These are phyloP conservation scores for Mycena albidolilacea DNA, from an alignment of 768 basidiomycete species.

Conservation along the genomic window DNA sequence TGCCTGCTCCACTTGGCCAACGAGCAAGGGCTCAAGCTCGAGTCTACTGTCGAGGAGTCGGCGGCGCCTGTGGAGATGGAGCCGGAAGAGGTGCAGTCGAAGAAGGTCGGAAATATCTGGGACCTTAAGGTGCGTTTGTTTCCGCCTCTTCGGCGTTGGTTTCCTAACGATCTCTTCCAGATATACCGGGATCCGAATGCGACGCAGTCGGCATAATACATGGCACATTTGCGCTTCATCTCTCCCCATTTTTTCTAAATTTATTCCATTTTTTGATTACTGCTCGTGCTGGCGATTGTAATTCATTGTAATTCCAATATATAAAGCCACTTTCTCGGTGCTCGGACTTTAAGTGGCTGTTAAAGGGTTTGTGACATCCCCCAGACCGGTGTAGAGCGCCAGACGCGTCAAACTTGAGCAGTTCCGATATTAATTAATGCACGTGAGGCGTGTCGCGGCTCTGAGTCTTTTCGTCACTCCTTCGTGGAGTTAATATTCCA, in stretches of 20 bases:
- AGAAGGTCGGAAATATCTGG: slow-evolving; percentile 82
- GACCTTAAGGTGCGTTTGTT: slow-evolving; percentile 70
- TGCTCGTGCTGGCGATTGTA: slow-evolving; percentile 28
- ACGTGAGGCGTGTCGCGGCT: slow-evolving; percentile 1
- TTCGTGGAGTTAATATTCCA: slow-evolving; percentile 11
- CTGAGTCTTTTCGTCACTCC: neutral
- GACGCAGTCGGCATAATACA: slow-evolving; percentile 38
- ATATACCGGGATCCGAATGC: slow-evolving; percentile 63
- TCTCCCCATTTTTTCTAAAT: slow-evolving; percentile 20
- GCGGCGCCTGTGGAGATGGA: slow-evolving; percentile 51
- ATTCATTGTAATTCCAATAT: slow-evolving; percentile 24
- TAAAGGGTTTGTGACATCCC: too few relatives aligned
- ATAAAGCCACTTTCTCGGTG: slow-evolving; percentile 1
- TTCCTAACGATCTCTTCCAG: slow-evolving; percentile 42
- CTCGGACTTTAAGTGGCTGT: neutral
- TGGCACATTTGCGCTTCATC: neutral
- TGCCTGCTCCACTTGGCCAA: slow-evolving; percentile 97
- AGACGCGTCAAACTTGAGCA: neutral
- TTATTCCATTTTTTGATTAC: slow-evolving; percentile 35
- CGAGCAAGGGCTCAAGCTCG: slow-evolving; percentile 93
- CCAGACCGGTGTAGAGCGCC: neutral
- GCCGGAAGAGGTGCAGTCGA: slow-evolving; percentile 52
- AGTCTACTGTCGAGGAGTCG: slow-evolving; percentile 56
- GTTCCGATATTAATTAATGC: slow-evolving; percentile 2
- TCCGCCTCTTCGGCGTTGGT: neutral